Base-by-base conservation (phyloP, 2,329 filamentous ascomycete species). In the Capronia coronata region DNA sequence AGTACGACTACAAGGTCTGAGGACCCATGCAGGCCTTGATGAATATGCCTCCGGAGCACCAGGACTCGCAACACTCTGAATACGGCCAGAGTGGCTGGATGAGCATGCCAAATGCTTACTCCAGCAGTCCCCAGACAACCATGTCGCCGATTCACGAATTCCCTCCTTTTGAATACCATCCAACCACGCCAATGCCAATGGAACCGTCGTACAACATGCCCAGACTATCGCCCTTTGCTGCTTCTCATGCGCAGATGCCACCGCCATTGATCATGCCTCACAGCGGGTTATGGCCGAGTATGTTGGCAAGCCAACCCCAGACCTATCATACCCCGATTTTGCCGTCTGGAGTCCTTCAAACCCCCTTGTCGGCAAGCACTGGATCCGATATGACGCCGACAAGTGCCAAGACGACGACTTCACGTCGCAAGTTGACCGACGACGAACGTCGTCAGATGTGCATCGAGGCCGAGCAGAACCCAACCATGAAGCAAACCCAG, bases 391-490 rank as follows among this genome's bases (percentile, higher is more conserved):
- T 55, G 13, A 61, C 58, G n/a, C 58, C 58, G 34, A 61, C 58
- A 1, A 61, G 58, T 21, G 57, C 58, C 23, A 61, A 61, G 45
- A 49, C 46, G 41, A 86, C 46, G 41, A 86, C 84, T 41, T 86
- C 87, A 2, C 78, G 89, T 60, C 88, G 88, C 69, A 97, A 91
- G 1, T 74, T 98, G 60, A 96, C 89, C 6, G 87, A 95, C 63
- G 84, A 87, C 51, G 90, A 97, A 66, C 85, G 93, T 57, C 80
- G 89, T 58, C 79, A 82, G 38, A 98, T 98, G 90, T 98, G 93
- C 68, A 79, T 88, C 64, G 96, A 91, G 67, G 86, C 91, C 61
- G 86, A 93, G 65, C 85, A 94, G 55, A 84, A 97, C 64, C 93
- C 91, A 18, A 84, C 81, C 42, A 83, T 88, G 39, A 95, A 95